phyloP scores from a whole-genome alignment of 257 asterid genomes.

The Solanum habrochaites region DNA sequence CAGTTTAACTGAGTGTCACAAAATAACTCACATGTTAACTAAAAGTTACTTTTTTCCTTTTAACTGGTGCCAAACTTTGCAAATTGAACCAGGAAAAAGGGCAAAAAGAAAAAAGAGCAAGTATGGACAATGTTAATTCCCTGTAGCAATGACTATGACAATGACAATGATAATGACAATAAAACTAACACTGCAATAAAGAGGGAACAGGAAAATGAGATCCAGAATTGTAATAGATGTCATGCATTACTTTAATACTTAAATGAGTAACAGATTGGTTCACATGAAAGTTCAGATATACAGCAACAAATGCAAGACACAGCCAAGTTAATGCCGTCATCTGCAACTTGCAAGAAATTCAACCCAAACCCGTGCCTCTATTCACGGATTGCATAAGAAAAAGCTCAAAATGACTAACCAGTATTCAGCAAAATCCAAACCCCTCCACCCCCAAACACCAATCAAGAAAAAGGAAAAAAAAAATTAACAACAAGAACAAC shows the following conservation, averaged over 20 bases:
- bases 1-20: constrained; percentile 50
- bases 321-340: constrained; percentile 43
- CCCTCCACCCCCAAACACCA: background rate
- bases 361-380: constrained; percentile 57
- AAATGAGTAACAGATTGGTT: constrained; percentile 17
- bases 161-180: background rate
- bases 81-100: background rate
- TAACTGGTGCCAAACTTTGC: background rate
- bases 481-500: background rate
- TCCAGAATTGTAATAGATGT: constrained; percentile 17
- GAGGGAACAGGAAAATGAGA: constrained; percentile 12
- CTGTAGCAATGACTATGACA: background rate
- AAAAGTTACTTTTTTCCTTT: background rate
- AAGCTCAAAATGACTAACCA: constrained; percentile 2
- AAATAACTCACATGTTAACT: constrained; percentile 6
- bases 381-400: constrained; percentile 65
- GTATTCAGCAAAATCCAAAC: background rate
- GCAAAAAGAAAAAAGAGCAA: background rate
- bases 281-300: constrained; percentile 61
- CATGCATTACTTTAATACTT: constrained; percentile 17
- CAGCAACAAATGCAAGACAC: constrained; percentile 7
- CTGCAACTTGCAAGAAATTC: constrained; percentile 13
- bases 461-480: background rate
- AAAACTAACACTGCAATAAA: background rate
- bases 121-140: background rate